A percentile compares a stretch with the other conserved stretches of the same genome.
Conservation (phyloP, 371 early-diverging fungal genomes). For the Lichtheimia corymbifera region DNA sequence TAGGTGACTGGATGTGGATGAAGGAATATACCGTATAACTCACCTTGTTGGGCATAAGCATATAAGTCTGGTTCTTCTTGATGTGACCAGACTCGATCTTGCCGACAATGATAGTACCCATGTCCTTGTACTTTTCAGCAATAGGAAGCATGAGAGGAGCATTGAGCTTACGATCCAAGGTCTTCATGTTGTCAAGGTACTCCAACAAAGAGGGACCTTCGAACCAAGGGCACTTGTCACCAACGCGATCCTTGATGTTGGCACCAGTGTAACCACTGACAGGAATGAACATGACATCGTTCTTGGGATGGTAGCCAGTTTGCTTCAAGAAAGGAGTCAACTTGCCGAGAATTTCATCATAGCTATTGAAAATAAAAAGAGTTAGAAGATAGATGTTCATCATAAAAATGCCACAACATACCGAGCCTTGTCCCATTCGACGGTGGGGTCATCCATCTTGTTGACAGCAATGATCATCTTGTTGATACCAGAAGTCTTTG, state of each 20-base stretch:
- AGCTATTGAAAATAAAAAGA: conserved; percentile 40
- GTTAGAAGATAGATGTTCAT: neutral
- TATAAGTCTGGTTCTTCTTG: conserved; percentile 78
- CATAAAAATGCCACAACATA: conserved; percentile 6
- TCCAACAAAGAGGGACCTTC: conserved; percentile 92
- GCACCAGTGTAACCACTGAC: conserved; percentile 96
- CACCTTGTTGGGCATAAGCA: conserved; percentile 94
- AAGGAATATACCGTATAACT: neutral
- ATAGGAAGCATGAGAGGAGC: conserved; percentile 94
- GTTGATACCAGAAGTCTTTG: conserved; percentile 96
- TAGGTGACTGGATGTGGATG: neutral
- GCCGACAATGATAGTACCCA: conserved; percentile 94
- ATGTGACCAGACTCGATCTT: conserved; percentile 95
- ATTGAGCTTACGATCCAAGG: conserved; percentile 80
- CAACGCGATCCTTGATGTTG: conserved; percentile 86
- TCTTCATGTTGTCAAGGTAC: conserved; percentile 78
- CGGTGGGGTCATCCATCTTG: conserved; percentile 99
- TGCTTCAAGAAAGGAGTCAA: conserved; percentile 88
- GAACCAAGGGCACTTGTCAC: conserved; percentile 73
- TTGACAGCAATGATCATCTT: conserved; percentile 91
- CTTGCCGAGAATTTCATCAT: conserved; percentile 87
- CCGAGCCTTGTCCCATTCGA: conserved; percentile 88
- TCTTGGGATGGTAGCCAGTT: conserved; percentile 91
- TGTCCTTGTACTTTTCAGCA: conserved; percentile 94
- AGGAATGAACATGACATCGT: conserved; percentile 87